phyloP scores from a whole-genome alignment of 495 filamentous ascomycete genomes.

The Chaetomium cochliodes region DNA sequence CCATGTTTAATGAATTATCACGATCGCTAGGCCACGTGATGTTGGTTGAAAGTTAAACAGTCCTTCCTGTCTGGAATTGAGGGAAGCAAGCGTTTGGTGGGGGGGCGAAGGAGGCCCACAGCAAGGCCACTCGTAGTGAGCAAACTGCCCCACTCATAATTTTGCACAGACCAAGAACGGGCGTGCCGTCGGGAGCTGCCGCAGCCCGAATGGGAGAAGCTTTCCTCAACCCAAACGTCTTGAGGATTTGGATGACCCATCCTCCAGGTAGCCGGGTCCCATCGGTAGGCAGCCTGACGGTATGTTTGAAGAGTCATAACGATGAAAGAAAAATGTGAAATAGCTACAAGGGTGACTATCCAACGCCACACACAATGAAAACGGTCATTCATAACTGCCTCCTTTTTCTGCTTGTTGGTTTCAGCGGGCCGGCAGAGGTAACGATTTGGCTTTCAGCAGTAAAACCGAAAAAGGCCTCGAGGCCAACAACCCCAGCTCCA shows the following conservation, averaged over 20 bases:
- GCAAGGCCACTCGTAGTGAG: background rate
- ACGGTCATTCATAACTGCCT: background rate
- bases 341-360: too few species aligned
- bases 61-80: background rate
- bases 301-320: too few species aligned
- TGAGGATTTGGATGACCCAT: too few species aligned
- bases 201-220: too few species aligned
- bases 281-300: too few species aligned
- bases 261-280: too few species aligned
- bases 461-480: background rate
- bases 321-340: too few species aligned
- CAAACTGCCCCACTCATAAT: background rate
- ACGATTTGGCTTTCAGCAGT: background rate
- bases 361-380: too few species aligned
- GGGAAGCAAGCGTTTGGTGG: background rate
- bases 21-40: background rate
- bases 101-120: background rate
- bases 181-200: background rate
- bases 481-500: conserved; percentile 10
- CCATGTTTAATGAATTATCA: conserved; percentile 51
- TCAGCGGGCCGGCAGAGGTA: background rate
- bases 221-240: background rate
- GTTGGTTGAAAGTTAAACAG: background rate
- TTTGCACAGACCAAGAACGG: background rate
- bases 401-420: background rate